These are phyloP conservation scores for Clarireedia homoeocarpa DNA, from an alignment of 2,329 filamentous ascomycete genomes.

Conservation along the genomic window DNA sequence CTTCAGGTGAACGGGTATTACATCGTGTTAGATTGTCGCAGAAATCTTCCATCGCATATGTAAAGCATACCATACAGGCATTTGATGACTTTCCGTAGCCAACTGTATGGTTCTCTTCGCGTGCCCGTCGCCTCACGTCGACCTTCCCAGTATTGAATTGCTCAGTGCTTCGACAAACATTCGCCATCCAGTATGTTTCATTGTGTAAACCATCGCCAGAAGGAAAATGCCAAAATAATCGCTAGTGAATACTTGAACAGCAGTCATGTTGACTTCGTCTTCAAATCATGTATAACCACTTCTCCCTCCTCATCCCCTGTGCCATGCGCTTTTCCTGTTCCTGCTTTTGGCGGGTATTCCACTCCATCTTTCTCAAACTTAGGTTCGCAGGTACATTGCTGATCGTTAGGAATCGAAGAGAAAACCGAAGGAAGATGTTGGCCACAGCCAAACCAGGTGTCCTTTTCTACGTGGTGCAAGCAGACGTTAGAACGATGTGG, in stretches of 20 bases:
- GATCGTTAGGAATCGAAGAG: conserved; percentile 38
- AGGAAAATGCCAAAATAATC: neutral
- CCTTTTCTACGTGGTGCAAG: conserved; percentile 33
- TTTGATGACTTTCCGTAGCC: no score
- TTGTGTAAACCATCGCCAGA: neutral
- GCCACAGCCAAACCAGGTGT: conserved; percentile 47
- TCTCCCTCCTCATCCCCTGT: conserved; percentile 3
- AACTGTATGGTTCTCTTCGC: no score
- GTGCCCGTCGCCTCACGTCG: no score
- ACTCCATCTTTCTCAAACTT: conserved; percentile 43
- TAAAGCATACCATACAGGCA: no score
- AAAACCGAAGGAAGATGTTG: conserved; percentile 44
- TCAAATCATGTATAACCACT: conserved; percentile 6
- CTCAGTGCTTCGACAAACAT: no score
- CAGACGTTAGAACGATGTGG: neutral
- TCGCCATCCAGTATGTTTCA: neutral
- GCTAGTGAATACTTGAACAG: neutral
- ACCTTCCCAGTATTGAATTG: no score
- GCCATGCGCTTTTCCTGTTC: conserved; percentile 15
- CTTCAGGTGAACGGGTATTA: no score
- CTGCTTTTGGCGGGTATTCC: conserved; percentile 45
- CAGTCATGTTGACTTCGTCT: neutral
- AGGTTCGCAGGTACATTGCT: conserved; percentile 46
- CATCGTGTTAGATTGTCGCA: no score
- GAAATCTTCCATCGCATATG: no score